Conservation (phyloP, 768 basidiomycete species). For the Pilatotrama ljubarskyi region DNA sequence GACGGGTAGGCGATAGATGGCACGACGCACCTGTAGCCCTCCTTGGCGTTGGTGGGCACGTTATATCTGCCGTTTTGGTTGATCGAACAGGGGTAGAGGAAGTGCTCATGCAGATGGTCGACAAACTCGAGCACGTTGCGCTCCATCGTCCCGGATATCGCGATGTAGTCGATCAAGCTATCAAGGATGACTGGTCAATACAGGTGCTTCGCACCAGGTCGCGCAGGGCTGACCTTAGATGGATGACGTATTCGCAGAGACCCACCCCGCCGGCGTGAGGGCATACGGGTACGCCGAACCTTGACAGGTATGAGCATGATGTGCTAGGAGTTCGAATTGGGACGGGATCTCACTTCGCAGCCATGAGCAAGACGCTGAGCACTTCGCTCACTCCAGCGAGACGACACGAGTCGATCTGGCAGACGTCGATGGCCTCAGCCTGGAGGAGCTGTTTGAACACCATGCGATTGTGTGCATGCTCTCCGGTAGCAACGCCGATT, state of each 20-base stretch:
- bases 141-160: slow-evolving; percentile 88
- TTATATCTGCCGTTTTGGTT: slow-evolving; percentile 85
- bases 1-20: not conserved
- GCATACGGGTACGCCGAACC: slow-evolving; percentile 83
- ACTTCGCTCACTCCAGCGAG: slow-evolving; percentile 93
- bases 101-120: slow-evolving; percentile 94
- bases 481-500: slow-evolving; percentile 92
- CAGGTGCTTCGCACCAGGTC: not conserved
- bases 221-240: slow-evolving; percentile 54
- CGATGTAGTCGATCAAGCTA: slow-evolving; percentile 91
- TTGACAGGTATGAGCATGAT: slow-evolving; percentile 30
- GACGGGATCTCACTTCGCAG: slow-evolving; percentile 62
- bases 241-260: slow-evolving; percentile 89
- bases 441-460: slow-evolving; percentile 95
- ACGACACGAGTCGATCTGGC: slow-evolving; percentile 93
- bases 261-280: slow-evolving; percentile 96
- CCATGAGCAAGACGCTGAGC: slow-evolving; percentile 86
- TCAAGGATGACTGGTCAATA: not conserved
- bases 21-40: slow-evolving; percentile 69
- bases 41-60: slow-evolving; percentile 70
- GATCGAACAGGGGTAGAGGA: slow-evolving; percentile 85
- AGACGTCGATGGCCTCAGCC: slow-evolving; percentile 90
- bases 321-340: not conserved
- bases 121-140: slow-evolving; percentile 91
- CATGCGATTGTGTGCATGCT: slow-evolving; percentile 93